Conservation (phyloP, 2,329 filamentous ascomycete species). For the Bipolaris victoriae region DNA sequence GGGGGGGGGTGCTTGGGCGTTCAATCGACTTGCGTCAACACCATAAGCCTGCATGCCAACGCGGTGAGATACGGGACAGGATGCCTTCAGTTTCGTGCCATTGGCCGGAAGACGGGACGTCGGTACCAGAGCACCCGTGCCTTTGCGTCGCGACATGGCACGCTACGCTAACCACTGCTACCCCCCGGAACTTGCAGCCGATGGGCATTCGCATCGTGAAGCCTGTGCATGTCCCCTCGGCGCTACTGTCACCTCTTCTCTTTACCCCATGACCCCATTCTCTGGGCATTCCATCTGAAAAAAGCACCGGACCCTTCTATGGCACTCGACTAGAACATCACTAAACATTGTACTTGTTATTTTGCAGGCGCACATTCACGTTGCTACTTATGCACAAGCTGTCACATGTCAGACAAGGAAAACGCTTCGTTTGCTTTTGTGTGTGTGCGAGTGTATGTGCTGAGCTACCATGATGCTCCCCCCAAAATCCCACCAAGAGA, state of each 20-base stretch:
- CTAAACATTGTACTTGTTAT: too few relatives aligned
- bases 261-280: too few relatives aligned
- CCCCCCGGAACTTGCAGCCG: slow-evolving; percentile 8
- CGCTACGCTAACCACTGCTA: slow-evolving; percentile 20
- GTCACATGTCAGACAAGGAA: slow-evolving; percentile 13
- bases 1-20: slow-evolving; percentile 9
- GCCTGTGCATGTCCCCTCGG: slow-evolving; percentile 2
- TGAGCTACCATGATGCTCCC: slow-evolving; percentile 9
- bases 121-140: background rate
- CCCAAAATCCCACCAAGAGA: slow-evolving; percentile 4
- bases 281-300: too few relatives aligned
- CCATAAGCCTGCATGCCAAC: slow-evolving; percentile 19
- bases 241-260: background rate
- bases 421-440: slow-evolving; percentile 42
- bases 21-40: slow-evolving; percentile 25
- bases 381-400: background rate
- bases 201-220: slow-evolving; percentile 10
- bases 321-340: too few relatives aligned
- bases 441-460: slow-evolving; percentile 1
- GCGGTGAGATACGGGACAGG: slow-evolving; percentile 4
- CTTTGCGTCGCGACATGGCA: background rate
- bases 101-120: slow-evolving; percentile 13
- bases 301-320: too few relatives aligned
- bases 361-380: background rate
- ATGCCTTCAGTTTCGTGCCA: slow-evolving; percentile 5